Evolutionary conservation across 2,329 filamentous ascomycete species (phyloP).

Genomic region (Claviceps fusiformis): DNA sequence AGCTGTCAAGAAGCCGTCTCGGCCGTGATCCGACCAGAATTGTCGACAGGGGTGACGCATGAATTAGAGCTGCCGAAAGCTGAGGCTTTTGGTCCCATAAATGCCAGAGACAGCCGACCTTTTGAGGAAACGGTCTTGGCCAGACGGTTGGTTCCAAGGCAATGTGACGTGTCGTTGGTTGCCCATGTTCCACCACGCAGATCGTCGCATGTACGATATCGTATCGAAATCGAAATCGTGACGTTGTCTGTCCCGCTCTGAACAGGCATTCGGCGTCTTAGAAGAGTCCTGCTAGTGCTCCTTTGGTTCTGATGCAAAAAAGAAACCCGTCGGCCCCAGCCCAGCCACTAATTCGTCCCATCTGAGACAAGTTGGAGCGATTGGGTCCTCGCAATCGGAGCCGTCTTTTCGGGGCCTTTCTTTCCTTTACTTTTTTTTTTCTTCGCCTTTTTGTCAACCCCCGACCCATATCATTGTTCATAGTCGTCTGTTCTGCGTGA

Average conservation of each 20-base stretch:
- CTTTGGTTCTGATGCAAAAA: background rate
- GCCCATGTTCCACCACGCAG: background rate
- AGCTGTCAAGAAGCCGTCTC: background rate
- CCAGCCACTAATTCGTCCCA: background rate
- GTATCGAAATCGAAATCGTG: background rate
- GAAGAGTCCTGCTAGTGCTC: background rate
- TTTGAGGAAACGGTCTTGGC: background rate
- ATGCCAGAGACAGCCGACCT: background rate
- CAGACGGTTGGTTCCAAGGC: background rate
- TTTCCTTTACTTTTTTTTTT: background rate
- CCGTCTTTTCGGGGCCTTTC: background rate
- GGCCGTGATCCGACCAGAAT: background rate
- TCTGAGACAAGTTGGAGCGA: background rate
- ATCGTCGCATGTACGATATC: background rate
- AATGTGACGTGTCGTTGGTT: background rate
- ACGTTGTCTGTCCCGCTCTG: background rate
- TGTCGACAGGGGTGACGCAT: background rate
- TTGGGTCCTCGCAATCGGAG: background rate
- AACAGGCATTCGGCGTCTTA: background rate
- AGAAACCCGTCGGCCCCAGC: background rate
- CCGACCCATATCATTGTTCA: background rate
- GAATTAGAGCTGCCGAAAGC: background rate
- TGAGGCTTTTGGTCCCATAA: background rate
- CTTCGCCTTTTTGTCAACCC: background rate
- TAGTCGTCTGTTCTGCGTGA: background rate